phyloP scores from a whole-genome alignment of 2,329 filamentous ascomycete species.

The Alternaria infectoria region DNA sequence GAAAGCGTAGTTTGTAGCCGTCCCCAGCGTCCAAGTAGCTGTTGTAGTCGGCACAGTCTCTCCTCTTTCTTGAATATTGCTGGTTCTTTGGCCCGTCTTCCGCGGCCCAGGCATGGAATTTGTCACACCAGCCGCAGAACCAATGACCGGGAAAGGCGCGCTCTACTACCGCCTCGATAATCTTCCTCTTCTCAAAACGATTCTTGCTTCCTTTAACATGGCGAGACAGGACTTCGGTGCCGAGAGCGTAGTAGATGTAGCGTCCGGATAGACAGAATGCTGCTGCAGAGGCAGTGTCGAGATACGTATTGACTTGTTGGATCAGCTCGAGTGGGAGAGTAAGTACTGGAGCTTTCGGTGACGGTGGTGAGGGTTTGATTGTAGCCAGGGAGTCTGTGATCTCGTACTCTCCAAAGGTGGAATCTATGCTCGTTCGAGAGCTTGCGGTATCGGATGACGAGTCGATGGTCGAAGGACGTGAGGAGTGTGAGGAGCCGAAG shows the following conservation, averaged over 20 bases:
- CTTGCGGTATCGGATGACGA: slow-evolving; percentile 11
- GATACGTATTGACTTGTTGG: slow-evolving; percentile 37
- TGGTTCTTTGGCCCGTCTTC: slow-evolving; percentile 16
- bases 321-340: slow-evolving; percentile 39
- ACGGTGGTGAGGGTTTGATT: not conserved
- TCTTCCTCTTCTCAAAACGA: slow-evolving; percentile 29
- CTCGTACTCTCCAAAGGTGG: not conserved
- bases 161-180: slow-evolving; percentile 36
- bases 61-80: slow-evolving; percentile 1
- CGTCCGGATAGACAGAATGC: slow-evolving; percentile 35
- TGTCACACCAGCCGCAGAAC: slow-evolving; percentile 46
- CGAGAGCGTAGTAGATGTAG: slow-evolving; percentile 38
- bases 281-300: slow-evolving; percentile 28
- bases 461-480: slow-evolving; percentile 6
- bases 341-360: slow-evolving; percentile 22
- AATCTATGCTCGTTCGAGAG: slow-evolving; percentile 24
- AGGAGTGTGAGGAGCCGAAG: slow-evolving; percentile 14
- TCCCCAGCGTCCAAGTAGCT: slow-evolving; percentile 27
- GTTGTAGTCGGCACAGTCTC: slow-evolving; percentile 34
- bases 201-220: slow-evolving; percentile 21
- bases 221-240: slow-evolving; percentile 23
- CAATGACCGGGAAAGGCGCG: slow-evolving; percentile 41
- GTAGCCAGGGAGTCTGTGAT: slow-evolving; percentile 16
- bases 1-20: slow-evolving; percentile 32
- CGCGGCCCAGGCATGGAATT: slow-evolving; percentile 32